A percentile compares a stretch with the other conserved stretches of the same genome.
Conservation (phyloP, 2,329 filamentous ascomycete genomes). For the Colletotrichum godetiae region DNA sequence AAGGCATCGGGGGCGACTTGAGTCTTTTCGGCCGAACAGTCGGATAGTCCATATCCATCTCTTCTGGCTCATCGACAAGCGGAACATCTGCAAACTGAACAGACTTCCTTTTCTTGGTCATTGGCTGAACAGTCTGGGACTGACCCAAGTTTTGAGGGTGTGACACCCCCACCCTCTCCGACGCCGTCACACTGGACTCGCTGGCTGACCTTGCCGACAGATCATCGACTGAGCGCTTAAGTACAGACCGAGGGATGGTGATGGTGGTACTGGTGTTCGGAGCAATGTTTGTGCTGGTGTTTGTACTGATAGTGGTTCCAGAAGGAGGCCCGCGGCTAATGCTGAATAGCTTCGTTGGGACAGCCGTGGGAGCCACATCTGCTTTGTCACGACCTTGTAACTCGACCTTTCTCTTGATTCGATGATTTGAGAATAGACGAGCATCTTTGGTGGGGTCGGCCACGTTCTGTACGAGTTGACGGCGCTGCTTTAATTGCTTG, state of each 20-base stretch:
- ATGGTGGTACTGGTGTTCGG: neutral
- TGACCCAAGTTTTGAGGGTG: neutral
- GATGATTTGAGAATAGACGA: constrained; percentile 53
- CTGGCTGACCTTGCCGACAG: neutral
- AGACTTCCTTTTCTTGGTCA: constrained; percentile 40
- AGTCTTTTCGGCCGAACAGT: constrained; percentile 30
- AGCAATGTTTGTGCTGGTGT: neutral
- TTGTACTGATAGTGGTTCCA: neutral
- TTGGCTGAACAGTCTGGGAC: neutral
- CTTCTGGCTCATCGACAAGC: constrained; percentile 41
- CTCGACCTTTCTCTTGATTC: constrained; percentile 52
- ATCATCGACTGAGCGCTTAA: constrained; percentile 16
- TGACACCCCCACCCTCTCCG: neutral
- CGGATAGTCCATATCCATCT: constrained; percentile 35
- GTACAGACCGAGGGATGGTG: constrained; percentile 4
- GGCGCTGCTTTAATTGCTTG: constrained; percentile 47
- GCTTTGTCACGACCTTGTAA: constrained; percentile 55
- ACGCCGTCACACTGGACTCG: constrained; percentile 13
- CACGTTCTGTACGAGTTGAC: constrained; percentile 52
- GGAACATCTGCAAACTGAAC: constrained; percentile 45
- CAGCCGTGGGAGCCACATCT: constrained; percentile 48
- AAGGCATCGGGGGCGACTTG: constrained; percentile 17
- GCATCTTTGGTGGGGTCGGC: constrained; percentile 53
- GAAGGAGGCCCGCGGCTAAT: constrained; percentile 40
- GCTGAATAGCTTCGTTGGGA: constrained; percentile 42